A percentile compares a stretch with the other conserved stretches of the same genome.
These are phyloP conservation scores for Agaricus bisporus DNA, from an alignment of 768 basidiomycete genomes.

Conservation along the genomic window DNA sequence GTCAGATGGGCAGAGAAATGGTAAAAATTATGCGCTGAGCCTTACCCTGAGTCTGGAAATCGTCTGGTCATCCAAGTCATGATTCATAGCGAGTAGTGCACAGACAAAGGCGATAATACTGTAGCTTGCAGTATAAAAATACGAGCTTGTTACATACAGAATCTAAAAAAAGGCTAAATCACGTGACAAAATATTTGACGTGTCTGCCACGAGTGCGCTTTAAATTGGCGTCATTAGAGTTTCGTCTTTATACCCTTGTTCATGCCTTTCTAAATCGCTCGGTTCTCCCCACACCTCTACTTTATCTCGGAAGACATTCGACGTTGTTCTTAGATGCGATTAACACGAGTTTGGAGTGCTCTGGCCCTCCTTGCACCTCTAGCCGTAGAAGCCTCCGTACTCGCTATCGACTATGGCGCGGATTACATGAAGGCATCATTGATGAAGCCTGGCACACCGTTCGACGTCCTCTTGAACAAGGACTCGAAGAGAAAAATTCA, in stretches of 20 bases:
- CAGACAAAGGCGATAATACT: no score
- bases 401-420: conserved; percentile 97
- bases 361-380: conserved; percentile 35
- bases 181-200: conserved; percentile 17
- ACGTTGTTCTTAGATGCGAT: conserved; percentile 28
- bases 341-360: conserved; percentile 30
- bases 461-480: conserved; percentile 94
- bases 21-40: no score
- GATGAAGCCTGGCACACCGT: conserved; percentile 90
- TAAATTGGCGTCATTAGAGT: no score
- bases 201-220: conserved; percentile 28
- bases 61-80: no score
- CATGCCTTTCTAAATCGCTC: no score
- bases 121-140: no score
- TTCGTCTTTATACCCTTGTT: neutral
- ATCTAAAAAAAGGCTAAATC: neutral
- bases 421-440: conserved; percentile 97
- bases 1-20: no score
- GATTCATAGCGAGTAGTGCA: no score
- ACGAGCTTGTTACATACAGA: no score
- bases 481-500: conserved; percentile 97
- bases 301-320: no score
- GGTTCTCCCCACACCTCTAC: no score
- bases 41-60: no score
- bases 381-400: conserved; percentile 61